A percentile compares a stretch with the other conserved stretches of the same genome.
Conservation (phyloP, 495 filamentous ascomycete genomes). For the Parathielavia appendiculata region DNA sequence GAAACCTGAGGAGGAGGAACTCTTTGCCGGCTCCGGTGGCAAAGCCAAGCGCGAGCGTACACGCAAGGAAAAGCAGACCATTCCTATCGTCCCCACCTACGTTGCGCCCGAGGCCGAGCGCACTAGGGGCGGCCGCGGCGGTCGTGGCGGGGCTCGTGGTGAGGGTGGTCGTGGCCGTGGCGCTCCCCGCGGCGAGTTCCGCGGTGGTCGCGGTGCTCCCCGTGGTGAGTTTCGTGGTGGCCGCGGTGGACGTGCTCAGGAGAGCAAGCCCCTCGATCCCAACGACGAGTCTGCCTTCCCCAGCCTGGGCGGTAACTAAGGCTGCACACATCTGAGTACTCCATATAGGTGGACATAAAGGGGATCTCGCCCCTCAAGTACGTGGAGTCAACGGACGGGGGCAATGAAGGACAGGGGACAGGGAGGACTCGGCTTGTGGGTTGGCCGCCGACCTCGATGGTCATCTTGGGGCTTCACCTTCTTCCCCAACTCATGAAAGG, state of each 20-base stretch:
- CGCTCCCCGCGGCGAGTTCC: constrained; percentile 2
- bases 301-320: constrained; percentile 51
- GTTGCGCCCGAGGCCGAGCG: constrained; percentile 54
- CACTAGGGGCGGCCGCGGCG: constrained; percentile 51
- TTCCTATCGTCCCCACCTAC: constrained; percentile 81
- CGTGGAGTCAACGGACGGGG: neutral
- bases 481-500: neutral
- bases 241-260: constrained; percentile 31
- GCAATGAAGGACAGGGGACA: constrained; percentile 1
- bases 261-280: constrained; percentile 50
- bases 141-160: constrained; percentile 47
- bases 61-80: constrained; percentile 83
- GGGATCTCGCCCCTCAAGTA: neutral
- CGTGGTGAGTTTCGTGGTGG: constrained; percentile 33
- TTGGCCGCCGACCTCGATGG: constrained; percentile 4
- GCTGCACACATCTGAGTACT: neutral
- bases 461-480: neutral
- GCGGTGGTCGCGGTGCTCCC: constrained; percentile 33
- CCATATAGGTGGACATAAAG: neutral
- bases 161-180: constrained; percentile 48
- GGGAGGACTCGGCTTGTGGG: constrained; percentile 4
- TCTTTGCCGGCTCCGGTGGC: constrained; percentile 66
- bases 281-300: constrained; percentile 67
- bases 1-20: constrained; percentile 68
- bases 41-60: constrained; percentile 84